phyloP scores from a whole-genome alignment of 345 rosid species.

The Reutealis trisperma region DNA sequence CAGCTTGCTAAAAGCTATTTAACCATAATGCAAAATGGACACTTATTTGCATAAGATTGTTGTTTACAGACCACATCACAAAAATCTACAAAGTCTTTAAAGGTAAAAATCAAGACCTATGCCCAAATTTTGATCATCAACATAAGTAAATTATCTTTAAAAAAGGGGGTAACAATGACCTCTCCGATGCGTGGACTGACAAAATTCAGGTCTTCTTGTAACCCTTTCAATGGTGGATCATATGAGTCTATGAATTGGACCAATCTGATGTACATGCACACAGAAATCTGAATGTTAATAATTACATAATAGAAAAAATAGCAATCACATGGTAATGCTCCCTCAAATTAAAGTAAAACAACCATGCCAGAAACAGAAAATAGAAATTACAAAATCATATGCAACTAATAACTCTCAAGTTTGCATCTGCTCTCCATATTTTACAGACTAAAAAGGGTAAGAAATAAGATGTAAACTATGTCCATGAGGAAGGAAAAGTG shows the following conservation, averaged over 20 bases:
- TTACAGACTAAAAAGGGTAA: too few relatives aligned
- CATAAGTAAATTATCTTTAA: background rate
- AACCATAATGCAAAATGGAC: too few relatives aligned
- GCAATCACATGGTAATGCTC: background rate
- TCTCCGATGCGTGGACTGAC: slow-evolving; percentile 99
- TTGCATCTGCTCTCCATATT: too few relatives aligned
- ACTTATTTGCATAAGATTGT: background rate
- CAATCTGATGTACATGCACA: slow-evolving; percentile 52
- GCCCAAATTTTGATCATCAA: background rate
- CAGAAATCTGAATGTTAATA: too few relatives aligned
- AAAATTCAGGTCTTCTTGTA: slow-evolving; percentile 96
- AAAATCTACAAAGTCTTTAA: background rate
- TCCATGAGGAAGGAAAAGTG: background rate
- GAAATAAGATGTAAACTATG: too few relatives aligned
- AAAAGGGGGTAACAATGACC: slow-evolving; percentile 49
- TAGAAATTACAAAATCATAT: background rate
- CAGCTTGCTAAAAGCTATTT: too few relatives aligned
- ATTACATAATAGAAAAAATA: background rate
- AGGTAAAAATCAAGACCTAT: background rate
- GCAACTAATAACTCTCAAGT: too few relatives aligned
- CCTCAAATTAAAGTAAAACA: background rate
- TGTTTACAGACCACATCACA: background rate
- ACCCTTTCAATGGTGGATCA: slow-evolving; percentile 96
- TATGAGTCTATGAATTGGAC: slow-evolving; percentile 94
- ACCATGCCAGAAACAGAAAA: slow-evolving; percentile 7